Evolutionary conservation across 176 grass and related monocot genomes (phyloP).

Genomic region (Oryza officinalis): DNA sequence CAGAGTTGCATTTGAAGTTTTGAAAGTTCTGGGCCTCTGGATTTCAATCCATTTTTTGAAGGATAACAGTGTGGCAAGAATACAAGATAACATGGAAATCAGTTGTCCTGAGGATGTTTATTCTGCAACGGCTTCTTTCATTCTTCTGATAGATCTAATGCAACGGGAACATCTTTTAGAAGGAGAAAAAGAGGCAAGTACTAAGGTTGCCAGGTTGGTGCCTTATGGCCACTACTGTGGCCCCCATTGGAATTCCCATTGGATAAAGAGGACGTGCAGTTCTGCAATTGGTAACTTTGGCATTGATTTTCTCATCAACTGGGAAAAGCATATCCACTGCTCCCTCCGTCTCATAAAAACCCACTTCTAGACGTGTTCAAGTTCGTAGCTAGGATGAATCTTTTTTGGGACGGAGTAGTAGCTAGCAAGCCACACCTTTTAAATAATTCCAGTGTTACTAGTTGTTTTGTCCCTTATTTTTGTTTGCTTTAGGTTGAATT

Average conservation of each 20-base stretch:
- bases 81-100: background rate
- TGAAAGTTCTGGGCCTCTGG: background rate
- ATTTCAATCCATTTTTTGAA: background rate
- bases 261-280: constrained; percentile 43
- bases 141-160: constrained; percentile 32
- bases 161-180: constrained; percentile 16
- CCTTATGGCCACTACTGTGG: constrained; percentile 28
- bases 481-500: constrained; percentile 4
- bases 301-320: constrained; percentile 38
- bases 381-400: no score
- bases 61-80: background rate
- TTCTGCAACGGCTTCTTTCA: constrained; percentile 18
- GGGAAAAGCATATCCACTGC: constrained; percentile 37
- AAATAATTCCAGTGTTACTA: background rate
- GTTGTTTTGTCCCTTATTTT: constrained; percentile 9
- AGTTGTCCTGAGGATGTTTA: background rate
- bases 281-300: constrained; percentile 41
- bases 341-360: no score
- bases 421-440: background rate
- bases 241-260: constrained; percentile 22
- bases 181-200: constrained; percentile 28
- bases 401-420: no score
- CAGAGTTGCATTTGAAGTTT: background rate
- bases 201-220: constrained; percentile 1
- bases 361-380: no score